Conservation (phyloP, 2,329 filamentous ascomycete genomes). For the Stagonosporopsis vannaccii region DNA sequence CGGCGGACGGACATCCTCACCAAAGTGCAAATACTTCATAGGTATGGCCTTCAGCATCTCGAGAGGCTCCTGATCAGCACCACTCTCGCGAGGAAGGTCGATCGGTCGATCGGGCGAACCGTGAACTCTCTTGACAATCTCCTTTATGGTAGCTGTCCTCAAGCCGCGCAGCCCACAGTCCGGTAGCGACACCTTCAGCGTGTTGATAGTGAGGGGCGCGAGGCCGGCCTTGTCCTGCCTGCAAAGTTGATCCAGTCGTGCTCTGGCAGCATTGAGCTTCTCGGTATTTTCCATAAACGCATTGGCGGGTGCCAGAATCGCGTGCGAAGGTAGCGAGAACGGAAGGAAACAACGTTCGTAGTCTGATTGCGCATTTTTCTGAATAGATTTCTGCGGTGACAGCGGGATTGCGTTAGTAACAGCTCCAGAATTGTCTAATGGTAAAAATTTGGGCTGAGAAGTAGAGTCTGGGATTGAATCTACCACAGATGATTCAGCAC, state of each 20-base stretch:
- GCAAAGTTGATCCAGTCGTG: slow-evolving; percentile 39
- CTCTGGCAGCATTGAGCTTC: slow-evolving; percentile 35
- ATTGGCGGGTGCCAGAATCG: slow-evolving; percentile 69
- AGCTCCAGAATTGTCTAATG: slow-evolving; percentile 26
- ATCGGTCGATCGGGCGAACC: slow-evolving; percentile 52
- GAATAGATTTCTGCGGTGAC: slow-evolving; percentile 45
- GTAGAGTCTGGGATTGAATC: slow-evolving; percentile 44
- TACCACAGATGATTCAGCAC: slow-evolving; percentile 38
- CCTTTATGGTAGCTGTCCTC: slow-evolving; percentile 33
- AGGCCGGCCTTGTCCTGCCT: slow-evolving; percentile 22
- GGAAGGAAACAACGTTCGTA: slow-evolving; percentile 74
- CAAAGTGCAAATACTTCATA: slow-evolving; percentile 68
- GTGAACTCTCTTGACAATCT: slow-evolving; percentile 55
- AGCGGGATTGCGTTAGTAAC: slow-evolving; percentile 38
- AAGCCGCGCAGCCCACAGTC: slow-evolving; percentile 22
- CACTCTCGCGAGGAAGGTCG: slow-evolving; percentile 52
- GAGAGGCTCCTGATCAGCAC: slow-evolving; percentile 37
- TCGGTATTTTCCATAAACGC: slow-evolving; percentile 39
- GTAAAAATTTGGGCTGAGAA: slow-evolving; percentile 35
- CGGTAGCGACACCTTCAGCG: slow-evolving; percentile 30
- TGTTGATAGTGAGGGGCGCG: slow-evolving; percentile 25
- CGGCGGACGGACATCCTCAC: slow-evolving; percentile 68
- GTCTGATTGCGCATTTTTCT: slow-evolving; percentile 48
- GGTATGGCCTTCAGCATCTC: slow-evolving; percentile 63
- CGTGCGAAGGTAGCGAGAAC: slow-evolving; percentile 79